A percentile compares a stretch with the other conserved stretches of the same genome.
phyloP scores from a whole-genome alignment of 805 yeast species.

The Suhomyces vadensis region DNA sequence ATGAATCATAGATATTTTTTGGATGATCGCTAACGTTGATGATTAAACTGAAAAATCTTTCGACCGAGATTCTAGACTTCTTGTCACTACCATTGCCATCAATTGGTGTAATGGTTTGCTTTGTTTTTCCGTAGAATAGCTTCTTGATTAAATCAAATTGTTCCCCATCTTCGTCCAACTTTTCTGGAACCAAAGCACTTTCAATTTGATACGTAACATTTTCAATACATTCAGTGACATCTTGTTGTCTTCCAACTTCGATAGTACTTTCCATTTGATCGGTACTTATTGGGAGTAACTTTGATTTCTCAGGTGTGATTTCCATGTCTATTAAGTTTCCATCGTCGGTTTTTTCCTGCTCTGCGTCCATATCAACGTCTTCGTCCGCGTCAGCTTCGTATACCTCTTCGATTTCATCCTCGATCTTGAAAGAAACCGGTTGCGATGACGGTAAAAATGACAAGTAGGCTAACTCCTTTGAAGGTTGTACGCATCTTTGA shows the following conservation, averaged over 20 bases:
- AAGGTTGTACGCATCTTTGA: conserved; percentile 72
- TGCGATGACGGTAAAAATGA: conserved; percentile 76
- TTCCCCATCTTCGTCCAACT: conserved; percentile 69
- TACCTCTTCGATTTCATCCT: conserved; percentile 15
- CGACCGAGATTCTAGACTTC: conserved; percentile 46
- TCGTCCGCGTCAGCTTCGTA: conserved; percentile 11
- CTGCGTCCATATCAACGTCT: conserved; percentile 8
- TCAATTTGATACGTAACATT: conserved; percentile 90
- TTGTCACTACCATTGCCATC: conserved; percentile 39
- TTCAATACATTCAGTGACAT: conserved; percentile 95
- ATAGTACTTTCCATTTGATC: conserved; percentile 74
- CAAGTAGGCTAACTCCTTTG: conserved; percentile 79
- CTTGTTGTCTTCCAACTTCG: conserved; percentile 90
- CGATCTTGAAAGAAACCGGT: conserved; percentile 56
- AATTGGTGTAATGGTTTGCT: conserved; percentile 66
- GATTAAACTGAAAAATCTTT: conserved; percentile 76
- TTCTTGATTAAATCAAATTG: conserved; percentile 79
- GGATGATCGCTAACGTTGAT: conserved; percentile 90
- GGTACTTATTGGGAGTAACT: conserved; percentile 42
- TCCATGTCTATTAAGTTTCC: neutral
- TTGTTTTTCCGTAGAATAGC: conserved; percentile 82
- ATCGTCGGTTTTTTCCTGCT: neutral
- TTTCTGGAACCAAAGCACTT: conserved; percentile 73
- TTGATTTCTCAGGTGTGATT: conserved; percentile 10
- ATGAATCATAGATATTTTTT: conserved; percentile 82